Evolutionary conservation across 1,284 basidiomycete genomes (phyloP).

Genomic region (Microbotryum silenes-acaulis): DNA sequence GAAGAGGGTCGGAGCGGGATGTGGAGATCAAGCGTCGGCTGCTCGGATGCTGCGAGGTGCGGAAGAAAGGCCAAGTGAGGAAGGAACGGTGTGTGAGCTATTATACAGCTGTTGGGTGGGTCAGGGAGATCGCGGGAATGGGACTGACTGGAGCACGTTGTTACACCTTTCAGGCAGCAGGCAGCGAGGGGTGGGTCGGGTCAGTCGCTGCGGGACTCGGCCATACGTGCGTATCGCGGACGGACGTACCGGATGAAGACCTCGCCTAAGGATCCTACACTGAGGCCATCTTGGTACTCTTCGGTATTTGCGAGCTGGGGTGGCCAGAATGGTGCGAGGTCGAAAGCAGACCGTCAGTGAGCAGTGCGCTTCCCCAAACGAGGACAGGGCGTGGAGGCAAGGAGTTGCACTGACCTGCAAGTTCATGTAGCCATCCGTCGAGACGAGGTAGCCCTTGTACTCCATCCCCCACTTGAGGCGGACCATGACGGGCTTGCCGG

Average conservation of each 20-base stretch:
- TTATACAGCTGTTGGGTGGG: too few species aligned
- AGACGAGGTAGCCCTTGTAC: conserved; percentile 98
- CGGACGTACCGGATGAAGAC: conserved; percentile 85
- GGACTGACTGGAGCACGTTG: conserved; percentile 31
- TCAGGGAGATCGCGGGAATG: too few species aligned
- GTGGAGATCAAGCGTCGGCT: conserved; percentile 11
- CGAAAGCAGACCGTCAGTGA: not conserved
- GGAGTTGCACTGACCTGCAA: conserved; percentile 59
- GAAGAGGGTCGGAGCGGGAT: too few species aligned
- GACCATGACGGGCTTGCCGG: conserved; percentile 89
- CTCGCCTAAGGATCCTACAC: conserved; percentile 91
- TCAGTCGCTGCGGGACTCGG: not conserved
- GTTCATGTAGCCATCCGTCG: conserved; percentile 99
- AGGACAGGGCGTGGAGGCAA: not conserved
- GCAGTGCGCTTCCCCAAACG: not conserved
- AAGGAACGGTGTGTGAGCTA: too few species aligned
- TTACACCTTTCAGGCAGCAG: conserved; percentile 21
- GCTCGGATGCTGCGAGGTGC: conserved; percentile 15
- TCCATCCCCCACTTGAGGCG: conserved; percentile 98
- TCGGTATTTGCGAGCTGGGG: conserved; percentile 90
- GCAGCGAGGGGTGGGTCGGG: not conserved
- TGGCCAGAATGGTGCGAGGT: not conserved
- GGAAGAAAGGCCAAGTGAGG: not conserved
- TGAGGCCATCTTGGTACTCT: conserved; percentile 93
- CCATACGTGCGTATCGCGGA: not conserved